Percentiles rank a stretch among this genome's conserved stretches.
Evolutionary conservation across 1,284 basidiomycete genomes (phyloP).

Genomic region (Cystobasidiaceae sp.): DNA sequence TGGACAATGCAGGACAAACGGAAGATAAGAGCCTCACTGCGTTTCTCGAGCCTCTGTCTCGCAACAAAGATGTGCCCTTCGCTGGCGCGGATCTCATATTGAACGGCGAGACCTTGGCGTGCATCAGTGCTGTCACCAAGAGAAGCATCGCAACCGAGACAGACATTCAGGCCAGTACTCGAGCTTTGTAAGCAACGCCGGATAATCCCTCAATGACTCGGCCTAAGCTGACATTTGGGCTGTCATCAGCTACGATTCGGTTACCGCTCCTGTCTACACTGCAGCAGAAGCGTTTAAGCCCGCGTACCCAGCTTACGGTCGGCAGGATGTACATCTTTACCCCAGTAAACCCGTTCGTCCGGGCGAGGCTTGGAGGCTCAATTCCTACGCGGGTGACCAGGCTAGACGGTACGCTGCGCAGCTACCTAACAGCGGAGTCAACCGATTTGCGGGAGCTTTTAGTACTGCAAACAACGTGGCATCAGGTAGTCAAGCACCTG

Average conservation of each 20-base stretch:
- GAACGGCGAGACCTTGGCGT: background rate
- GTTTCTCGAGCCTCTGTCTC: background rate
- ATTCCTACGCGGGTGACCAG: constrained; percentile 25
- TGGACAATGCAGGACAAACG: background rate
- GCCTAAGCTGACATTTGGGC: no score
- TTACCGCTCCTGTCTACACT: constrained; percentile 2
- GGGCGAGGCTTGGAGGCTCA: constrained; percentile 20
- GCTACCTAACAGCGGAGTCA: constrained; percentile 17
- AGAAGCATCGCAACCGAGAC: background rate
- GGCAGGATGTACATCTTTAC: background rate
- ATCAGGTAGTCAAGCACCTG: constrained; percentile 9
- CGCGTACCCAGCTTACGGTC: background rate
- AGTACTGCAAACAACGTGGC: background rate
- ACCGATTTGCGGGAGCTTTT: constrained; percentile 21
- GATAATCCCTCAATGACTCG: background rate
- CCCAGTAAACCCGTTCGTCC: constrained; percentile 16
- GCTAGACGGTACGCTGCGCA: constrained; percentile 12
- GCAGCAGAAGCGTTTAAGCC: background rate
- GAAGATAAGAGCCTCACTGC: background rate
- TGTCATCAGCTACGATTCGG: no score
- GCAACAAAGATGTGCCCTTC: background rate
- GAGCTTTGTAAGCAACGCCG: background rate
- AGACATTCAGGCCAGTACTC: background rate
- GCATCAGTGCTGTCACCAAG: background rate
- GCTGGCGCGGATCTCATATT: background rate